Evolutionary conservation across 2,329 filamentous ascomycete genomes (phyloP).

Genomic region (Fusarium longipes): DNA sequence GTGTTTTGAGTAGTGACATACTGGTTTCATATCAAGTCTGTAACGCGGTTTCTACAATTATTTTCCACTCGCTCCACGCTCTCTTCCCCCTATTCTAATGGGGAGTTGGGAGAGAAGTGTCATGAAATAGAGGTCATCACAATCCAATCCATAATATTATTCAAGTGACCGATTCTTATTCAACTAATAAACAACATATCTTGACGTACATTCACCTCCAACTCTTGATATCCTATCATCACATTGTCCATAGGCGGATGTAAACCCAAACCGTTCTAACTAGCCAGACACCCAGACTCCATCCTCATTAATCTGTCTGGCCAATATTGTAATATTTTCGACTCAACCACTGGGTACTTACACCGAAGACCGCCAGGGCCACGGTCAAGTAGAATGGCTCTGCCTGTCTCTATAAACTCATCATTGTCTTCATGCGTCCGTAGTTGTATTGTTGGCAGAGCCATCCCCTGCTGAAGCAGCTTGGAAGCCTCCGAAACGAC

Average conservation of each 20-base stretch:
- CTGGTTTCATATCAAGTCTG: conserved; percentile 3
- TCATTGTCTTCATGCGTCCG: conserved; percentile 29
- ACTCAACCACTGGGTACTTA: conserved; percentile 60
- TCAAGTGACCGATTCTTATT: conserved; percentile 25
- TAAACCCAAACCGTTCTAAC: conserved; percentile 31
- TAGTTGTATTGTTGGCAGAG: conserved; percentile 27
- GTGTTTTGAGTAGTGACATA: conserved; percentile 4
- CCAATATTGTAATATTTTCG: conserved; percentile 51
- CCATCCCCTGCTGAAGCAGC: conserved; percentile 29
- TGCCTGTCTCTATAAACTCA: conserved; percentile 42
- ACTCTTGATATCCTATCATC: conserved; percentile 11
- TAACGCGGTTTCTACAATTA: background rate
- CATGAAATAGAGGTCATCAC: background rate
- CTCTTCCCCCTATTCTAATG: background rate
- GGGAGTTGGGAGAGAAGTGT: background rate
- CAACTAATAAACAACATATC: conserved; percentile 31
- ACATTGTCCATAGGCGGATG: conserved; percentile 22
- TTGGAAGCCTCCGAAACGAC: conserved; percentile 25
- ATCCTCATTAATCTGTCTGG: conserved; percentile 57
- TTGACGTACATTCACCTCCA: conserved; percentile 21
- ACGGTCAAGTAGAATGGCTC: conserved; percentile 58
- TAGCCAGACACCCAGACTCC: conserved; percentile 26
- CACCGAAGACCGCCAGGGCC: conserved; percentile 62
- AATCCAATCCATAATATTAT: background rate
- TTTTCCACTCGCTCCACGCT: background rate